Conservation (phyloP, 257 asterid genomes). For the Perilla frutescens region DNA sequence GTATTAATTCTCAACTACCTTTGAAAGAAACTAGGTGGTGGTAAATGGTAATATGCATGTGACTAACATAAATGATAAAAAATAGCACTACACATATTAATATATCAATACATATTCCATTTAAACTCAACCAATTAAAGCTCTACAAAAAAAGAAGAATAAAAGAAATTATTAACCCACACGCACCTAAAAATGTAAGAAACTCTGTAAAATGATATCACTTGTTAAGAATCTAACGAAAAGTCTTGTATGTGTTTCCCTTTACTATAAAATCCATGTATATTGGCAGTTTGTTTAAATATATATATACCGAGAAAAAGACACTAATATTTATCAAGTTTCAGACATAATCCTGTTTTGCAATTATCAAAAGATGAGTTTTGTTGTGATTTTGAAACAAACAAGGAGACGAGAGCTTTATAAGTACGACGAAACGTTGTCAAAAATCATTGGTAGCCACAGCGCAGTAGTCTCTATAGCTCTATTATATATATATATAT, state of each 20-base stretch:
- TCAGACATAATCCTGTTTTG: neutral
- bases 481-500: too few relatives aligned
- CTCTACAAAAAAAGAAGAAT: neutral
- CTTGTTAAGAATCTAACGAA: too few relatives aligned
- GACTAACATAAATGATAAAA: slow-evolving; percentile 22
- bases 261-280: neutral
- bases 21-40: slow-evolving; percentile 25
- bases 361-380: neutral
- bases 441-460: neutral
- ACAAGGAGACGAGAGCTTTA: neutral
- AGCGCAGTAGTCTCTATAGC: too few relatives aligned
- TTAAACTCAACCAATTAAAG: neutral
- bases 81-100: neutral
- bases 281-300: neutral
- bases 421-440: neutral
- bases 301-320: neutral
- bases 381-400: neutral
- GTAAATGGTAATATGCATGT: slow-evolving; percentile 29
- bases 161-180: neutral
- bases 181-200: neutral
- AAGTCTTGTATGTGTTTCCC: too few relatives aligned
- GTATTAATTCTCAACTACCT: slow-evolving; percentile 30
- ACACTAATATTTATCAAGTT: neutral
- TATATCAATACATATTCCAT: neutral
- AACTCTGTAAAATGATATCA: neutral